A percentile compares a stretch with the other conserved stretches of the same genome.
Evolutionary conservation across 345 rosid genomes (phyloP).

Genomic region (Orychophragmus violaceus): DNA sequence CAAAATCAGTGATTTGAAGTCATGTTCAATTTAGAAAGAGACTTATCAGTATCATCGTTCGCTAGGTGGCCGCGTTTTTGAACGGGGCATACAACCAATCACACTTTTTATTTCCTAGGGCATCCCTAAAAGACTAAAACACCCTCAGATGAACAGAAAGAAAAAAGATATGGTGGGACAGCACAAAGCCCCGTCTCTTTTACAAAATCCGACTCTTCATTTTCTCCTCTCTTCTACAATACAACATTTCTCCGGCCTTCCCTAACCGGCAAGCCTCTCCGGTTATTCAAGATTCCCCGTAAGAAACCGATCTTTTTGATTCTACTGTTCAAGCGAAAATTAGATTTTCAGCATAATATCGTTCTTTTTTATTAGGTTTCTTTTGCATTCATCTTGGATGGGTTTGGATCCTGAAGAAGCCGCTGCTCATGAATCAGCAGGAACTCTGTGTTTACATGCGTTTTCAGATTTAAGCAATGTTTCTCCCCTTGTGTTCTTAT

Average conservation of each 20-base stretch:
- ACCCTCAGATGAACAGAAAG: not conserved
- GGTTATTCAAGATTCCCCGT: not conserved
- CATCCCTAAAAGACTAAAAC: not conserved
- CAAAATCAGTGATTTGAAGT: too few relatives aligned
- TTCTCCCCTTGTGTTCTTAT: conserved; percentile 69
- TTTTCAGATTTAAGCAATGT: conserved; percentile 54
- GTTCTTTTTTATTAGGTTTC: not conserved
- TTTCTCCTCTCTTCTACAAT: not conserved
- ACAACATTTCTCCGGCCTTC: not conserved
- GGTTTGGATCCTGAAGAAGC: conserved; percentile 37
- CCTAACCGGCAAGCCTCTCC: not conserved
- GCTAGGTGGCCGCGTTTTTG: too few relatives aligned
- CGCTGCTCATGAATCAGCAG: conserved; percentile 4
- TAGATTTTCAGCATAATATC: not conserved
- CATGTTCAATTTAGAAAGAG: too few relatives aligned
- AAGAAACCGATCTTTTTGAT: not conserved
- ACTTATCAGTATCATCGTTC: too few relatives aligned
- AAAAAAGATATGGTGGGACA: not conserved
- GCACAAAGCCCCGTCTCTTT: not conserved
- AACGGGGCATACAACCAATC: too few relatives aligned
- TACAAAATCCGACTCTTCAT: not conserved
- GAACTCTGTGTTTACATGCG: conserved; percentile 46
- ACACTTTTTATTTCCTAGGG: not conserved
- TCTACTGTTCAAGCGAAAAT: not conserved
- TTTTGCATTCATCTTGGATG: conserved; percentile 28